Evolutionary conservation across 179 eudicot species (phyloP).

Genomic region (Corrigiola litoralis): DNA sequence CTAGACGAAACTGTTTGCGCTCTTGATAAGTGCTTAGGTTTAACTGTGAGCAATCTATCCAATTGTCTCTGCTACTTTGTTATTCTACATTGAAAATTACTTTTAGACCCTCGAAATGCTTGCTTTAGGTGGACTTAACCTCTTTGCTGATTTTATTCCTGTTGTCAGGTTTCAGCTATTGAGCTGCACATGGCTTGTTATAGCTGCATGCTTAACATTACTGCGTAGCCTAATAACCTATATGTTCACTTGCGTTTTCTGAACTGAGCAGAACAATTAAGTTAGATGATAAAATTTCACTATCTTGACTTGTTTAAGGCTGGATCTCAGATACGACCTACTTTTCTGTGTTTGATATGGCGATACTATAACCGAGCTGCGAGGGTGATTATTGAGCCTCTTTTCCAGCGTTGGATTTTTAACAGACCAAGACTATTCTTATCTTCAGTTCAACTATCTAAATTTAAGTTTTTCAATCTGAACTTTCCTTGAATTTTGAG

Average conservation of each 20-base stretch:
- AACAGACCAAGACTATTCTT: too few relatives aligned
- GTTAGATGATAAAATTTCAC: background rate
- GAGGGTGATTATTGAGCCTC: too few relatives aligned
- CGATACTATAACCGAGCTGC: too few relatives aligned
- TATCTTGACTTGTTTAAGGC: background rate
- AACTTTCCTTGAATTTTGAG: too few relatives aligned
- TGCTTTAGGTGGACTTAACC: background rate
- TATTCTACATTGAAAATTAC: background rate
- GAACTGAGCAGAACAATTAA: background rate
- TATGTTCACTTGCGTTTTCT: background rate
- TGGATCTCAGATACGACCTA: background rate
- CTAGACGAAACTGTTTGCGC: slow-evolving; percentile 86
- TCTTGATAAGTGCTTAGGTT: slow-evolving; percentile 54
- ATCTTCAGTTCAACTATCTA: too few relatives aligned
- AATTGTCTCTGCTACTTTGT: background rate
- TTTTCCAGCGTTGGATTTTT: too few relatives aligned
- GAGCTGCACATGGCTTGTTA: background rate
- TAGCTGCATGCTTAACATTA: too few relatives aligned
- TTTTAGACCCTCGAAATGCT: background rate
- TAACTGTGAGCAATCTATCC: slow-evolving; percentile 54
- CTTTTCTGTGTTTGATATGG: too few relatives aligned
- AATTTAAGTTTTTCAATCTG: too few relatives aligned
- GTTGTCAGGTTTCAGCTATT: background rate
- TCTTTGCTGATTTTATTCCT: background rate
- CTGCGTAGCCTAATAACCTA: too few relatives aligned